Base-by-base conservation (phyloP, 805 yeast species). In the Ogataea corticis region DNA sequence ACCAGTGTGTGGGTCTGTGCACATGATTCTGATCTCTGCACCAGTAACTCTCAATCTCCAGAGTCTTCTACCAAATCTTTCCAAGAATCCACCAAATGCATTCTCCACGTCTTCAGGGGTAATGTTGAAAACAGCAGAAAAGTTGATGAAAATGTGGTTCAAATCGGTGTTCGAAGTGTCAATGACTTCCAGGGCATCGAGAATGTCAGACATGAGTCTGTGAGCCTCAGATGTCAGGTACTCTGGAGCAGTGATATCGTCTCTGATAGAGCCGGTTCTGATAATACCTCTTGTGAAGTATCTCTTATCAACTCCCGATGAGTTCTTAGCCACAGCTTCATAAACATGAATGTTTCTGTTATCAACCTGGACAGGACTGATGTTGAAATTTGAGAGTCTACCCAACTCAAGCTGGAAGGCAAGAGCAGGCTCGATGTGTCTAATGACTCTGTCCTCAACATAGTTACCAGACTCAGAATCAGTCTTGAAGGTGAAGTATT, bases 381-480 rank as follows among this genome's bases (percentile, higher is more conserved):
- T 88, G 72, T 88, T 83, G 73, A 94, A 94, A 74, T 94, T 95
- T 36, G 96, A 88, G 70, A 94, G 77, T 72, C 98, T 83, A 60
- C 88, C 92, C 52, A 94, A 77, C 71, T 94, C 99, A 56, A 94
- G 79, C 74, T 94, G 99, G 86, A 83, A 94, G 42, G 99, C 98
- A 60, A 92, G 76, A 33, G 98, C 97, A 18, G 99, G 99, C 69
- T 94, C 98, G 57, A 94, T 90, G 66, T 94, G 97, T 74, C 99
- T 90, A 66, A 94, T 87, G 16, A 91, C 91, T 69, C 84, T 82
- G 72, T 94, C 96, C 72, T 94, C 99, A 29, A 58, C 61, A 65
- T 86, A 94, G 30, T 77, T 76, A 42, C 96, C 96, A 50, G 92
- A 96, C 31, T 49, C 43, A 1, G 51, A 40, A 13, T 57, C 33